Evolutionary conservation across 2,329 filamentous ascomycete species (phyloP).

Genomic region (Botrytis pseudocinerea): DNA sequence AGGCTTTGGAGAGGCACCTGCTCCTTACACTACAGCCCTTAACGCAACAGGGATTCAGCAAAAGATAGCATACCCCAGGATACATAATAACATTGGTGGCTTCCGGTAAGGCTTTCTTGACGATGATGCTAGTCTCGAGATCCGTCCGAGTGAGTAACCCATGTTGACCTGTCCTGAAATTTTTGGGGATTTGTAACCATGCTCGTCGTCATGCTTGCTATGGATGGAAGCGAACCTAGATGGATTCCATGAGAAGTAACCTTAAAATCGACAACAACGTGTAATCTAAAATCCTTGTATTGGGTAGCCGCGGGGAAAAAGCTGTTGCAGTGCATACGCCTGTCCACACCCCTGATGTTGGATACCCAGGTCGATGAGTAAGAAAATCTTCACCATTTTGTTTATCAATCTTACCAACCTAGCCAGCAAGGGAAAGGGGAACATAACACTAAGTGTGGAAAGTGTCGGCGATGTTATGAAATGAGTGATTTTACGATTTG

Average conservation of each 20-base stretch:
- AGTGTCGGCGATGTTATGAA: neutral
- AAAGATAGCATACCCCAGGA: neutral
- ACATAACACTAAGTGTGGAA: neutral
- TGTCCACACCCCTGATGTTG: neutral
- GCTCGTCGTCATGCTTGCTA: neutral
- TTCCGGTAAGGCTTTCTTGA: slow-evolving; percentile 3
- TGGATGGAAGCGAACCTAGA: slow-evolving; percentile 8
- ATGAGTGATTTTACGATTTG: neutral
- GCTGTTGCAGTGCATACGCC: neutral
- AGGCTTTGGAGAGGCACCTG: neutral
- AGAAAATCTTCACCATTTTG: neutral
- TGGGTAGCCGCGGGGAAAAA: slow-evolving; percentile 3
- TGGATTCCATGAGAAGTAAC: neutral
- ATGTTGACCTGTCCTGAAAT: neutral
- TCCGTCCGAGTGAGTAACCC: neutral
- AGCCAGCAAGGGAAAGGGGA: neutral
- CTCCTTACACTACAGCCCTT: neutral
- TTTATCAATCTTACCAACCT: neutral
- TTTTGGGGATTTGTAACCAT: neutral
- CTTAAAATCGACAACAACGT: neutral
- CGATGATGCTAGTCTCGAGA: neutral
- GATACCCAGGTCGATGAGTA: neutral
- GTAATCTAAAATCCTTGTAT: neutral
- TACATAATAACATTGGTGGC: neutral
- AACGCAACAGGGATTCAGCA: neutral